These are phyloP conservation scores for Aspergillus ellipticus DNA, from an alignment of 495 filamentous ascomycete genomes.

Conservation along the genomic window DNA sequence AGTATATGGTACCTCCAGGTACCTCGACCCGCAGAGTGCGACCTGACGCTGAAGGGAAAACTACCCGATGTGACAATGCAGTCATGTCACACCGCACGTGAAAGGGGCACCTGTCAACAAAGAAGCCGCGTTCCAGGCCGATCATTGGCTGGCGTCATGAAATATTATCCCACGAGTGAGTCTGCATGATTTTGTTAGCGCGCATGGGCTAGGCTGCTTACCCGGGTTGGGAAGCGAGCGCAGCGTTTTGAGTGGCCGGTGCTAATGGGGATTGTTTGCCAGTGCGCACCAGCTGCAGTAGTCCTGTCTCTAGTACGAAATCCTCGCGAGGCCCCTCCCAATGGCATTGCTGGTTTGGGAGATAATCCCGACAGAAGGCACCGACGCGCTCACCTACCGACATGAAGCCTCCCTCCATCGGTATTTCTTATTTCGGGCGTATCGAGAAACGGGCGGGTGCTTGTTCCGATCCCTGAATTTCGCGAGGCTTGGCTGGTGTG, in stretches of 20 bases:
- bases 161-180: slow-evolving; percentile 1
- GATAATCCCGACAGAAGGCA: not conserved
- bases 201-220: not conserved
- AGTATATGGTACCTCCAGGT: not conserved
- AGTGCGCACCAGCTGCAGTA: not conserved
- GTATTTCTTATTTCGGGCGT: not conserved
- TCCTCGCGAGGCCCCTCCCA: not conserved
- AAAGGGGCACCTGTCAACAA: not conserved
- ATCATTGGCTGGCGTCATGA: not conserved
- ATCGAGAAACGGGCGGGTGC: not conserved
- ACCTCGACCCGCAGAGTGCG: not conserved
- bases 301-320: not conserved
- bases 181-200: not conserved
- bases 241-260: not conserved
- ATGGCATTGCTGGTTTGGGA: not conserved
- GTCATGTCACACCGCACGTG: slow-evolving; percentile 2
- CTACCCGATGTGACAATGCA: slow-evolving; percentile 5
- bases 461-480: not conserved
- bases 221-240: not conserved
- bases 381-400: not conserved
- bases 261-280: not conserved
- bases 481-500: not conserved
- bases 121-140: not conserved
- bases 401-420: not conserved
- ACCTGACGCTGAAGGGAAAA: not conserved